Percentiles rank a stretch among this genome's conserved stretches.
Conservation (phyloP, 2,329 filamentous ascomycete species). For the Paecilomyces formosus region DNA sequence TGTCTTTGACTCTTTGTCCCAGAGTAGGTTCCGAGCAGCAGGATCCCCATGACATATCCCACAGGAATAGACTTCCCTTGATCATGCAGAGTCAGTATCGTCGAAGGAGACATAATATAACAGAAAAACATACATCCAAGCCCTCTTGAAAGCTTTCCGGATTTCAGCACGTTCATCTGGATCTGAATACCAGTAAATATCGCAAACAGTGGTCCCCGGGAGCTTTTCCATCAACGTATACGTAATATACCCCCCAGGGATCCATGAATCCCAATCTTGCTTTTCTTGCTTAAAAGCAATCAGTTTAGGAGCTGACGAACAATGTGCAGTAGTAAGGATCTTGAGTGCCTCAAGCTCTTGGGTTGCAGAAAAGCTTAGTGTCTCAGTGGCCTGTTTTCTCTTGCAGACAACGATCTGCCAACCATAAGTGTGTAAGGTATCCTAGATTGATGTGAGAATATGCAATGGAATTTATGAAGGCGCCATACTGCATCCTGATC, state of each 20-base stretch:
- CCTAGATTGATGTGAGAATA: not conserved
- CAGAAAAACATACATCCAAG: not conserved
- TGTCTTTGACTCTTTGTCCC: not conserved
- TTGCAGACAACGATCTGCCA: not conserved
- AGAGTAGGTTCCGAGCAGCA: not conserved
- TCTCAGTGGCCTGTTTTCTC: not conserved
- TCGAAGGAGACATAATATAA: not conserved
- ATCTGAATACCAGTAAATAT: not conserved
- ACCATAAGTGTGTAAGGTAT: not conserved
- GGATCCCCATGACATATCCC: not conserved
- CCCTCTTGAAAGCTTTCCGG: not conserved
- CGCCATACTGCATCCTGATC: not conserved
- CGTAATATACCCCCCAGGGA: not conserved
- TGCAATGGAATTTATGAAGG: not conserved
- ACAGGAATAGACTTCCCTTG: not conserved
- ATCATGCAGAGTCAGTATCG: not conserved
- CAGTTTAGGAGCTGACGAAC: not conserved
- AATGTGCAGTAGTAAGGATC: not conserved
- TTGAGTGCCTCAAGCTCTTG: not conserved
- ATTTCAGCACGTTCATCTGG: not conserved
- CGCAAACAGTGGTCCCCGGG: not conserved
- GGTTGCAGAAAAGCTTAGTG: not conserved
- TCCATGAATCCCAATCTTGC: not conserved
- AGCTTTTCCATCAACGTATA: not conserved
- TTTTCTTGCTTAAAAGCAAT: not conserved